phyloP scores from a whole-genome alignment of 2,329 filamentous ascomycete species.

The Cercospora sojina region DNA sequence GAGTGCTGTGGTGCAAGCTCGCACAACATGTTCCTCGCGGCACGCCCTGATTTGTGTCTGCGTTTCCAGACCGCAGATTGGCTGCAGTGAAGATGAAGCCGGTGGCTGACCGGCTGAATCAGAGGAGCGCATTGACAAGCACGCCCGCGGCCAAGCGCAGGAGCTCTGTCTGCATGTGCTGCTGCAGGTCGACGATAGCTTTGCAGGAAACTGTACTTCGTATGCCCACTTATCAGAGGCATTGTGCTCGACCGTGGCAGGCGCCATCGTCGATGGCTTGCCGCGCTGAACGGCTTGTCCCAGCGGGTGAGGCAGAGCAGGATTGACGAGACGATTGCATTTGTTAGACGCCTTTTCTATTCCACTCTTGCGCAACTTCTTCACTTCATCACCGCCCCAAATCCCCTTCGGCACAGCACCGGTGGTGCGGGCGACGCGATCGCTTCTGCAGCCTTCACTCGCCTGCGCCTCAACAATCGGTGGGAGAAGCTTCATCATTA shows the following conservation, averaged over 20 bases:
- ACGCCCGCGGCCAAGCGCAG: neutral
- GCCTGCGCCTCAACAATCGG: neutral
- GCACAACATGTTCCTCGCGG: neutral
- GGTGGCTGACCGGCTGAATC: neutral
- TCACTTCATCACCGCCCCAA: neutral
- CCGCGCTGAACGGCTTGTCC: neutral
- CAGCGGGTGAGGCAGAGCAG: neutral
- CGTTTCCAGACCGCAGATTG: slow-evolving; percentile 3
- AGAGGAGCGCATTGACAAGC: neutral
- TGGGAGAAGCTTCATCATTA: neutral
- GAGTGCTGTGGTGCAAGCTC: neutral
- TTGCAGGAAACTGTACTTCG: neutral
- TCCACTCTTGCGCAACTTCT: neutral
- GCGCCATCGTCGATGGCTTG: slow-evolving; percentile 3
- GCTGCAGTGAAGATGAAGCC: slow-evolving; percentile 6
- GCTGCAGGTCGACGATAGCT: slow-evolving; percentile 4
- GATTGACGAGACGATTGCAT: neutral
- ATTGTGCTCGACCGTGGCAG: neutral
- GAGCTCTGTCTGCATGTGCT: neutral
- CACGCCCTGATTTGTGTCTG: neutral
- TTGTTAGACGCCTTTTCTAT: neutral
- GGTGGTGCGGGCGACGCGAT: neutral
- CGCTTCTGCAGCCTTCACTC: slow-evolving; percentile 1
- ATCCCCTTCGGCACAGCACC: neutral
- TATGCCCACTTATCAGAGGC: neutral